Percentiles rank a stretch among this genome's conserved stretches.
These are phyloP conservation scores for Tricholoma sp. DNA, from an alignment of 768 basidiomycete genomes.

Conservation along the genomic window DNA sequence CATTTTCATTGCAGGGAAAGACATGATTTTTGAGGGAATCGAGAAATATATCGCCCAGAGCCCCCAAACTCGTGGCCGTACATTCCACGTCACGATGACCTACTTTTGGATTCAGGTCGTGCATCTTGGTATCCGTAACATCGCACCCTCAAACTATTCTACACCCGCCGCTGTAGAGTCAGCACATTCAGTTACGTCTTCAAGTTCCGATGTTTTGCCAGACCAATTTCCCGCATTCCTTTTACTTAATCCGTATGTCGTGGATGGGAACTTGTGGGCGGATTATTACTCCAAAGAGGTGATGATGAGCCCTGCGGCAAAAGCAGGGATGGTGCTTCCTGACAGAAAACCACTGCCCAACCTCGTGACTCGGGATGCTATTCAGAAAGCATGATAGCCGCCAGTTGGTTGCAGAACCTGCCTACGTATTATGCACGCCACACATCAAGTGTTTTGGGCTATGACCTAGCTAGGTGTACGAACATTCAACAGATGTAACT, in stretches of 20 bases:
- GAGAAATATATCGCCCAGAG: constrained; percentile 33
- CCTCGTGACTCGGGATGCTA: constrained; percentile 31
- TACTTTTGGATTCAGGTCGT: constrained; percentile 49
- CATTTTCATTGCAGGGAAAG: constrained; percentile 27
- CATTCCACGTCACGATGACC: constrained; percentile 44
- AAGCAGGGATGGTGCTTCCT: constrained; percentile 37
- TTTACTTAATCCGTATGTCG: constrained; percentile 35
- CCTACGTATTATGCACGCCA: no score
- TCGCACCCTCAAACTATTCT: constrained; percentile 12
- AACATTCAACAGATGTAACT: no score
- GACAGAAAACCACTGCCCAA: constrained; percentile 40
- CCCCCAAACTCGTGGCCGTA: constrained; percentile 29
- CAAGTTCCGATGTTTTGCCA: constrained; percentile 11
- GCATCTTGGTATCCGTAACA: constrained; percentile 39
- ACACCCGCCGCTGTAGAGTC: not conserved
- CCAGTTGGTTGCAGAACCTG: no score
- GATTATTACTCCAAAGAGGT: constrained; percentile 40
- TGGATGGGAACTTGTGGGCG: constrained; percentile 35
- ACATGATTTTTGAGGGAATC: constrained; percentile 39
- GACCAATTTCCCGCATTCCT: constrained; percentile 34
- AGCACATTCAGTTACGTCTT: constrained; percentile 4
- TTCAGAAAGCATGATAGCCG: constrained; percentile 2
- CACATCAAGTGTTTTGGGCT: no score
- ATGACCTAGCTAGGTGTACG: no score
- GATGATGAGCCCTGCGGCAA: constrained; percentile 37